Percentiles rank a stretch among this genome's conserved stretches.
Evolutionary conservation across 352 stramenopile genomes (phyloP).

Genomic region (Blastocystis sp.): DNA sequence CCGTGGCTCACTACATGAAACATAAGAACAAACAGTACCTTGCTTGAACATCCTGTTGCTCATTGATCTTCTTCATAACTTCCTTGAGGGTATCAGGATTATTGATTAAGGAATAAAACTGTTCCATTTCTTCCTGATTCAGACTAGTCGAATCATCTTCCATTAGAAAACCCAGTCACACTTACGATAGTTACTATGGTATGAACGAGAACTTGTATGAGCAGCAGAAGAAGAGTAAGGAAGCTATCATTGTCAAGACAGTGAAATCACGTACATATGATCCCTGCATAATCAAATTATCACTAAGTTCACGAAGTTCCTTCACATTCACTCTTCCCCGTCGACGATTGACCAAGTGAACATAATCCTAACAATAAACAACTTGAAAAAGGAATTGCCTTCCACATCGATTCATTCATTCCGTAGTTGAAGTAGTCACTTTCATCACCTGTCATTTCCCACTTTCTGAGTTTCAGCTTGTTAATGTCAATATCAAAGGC

Average conservation of each 20-base stretch:
- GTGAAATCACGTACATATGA: neutral
- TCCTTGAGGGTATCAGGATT: neutral
- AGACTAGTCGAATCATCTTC: neutral
- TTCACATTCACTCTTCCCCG: neutral
- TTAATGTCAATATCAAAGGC: conserved; percentile 58
- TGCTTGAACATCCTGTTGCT: neutral
- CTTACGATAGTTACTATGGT: neutral
- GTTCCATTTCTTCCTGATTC: neutral
- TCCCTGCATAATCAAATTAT: neutral
- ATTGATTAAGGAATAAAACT: neutral
- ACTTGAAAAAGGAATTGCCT: neutral
- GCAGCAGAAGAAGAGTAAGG: conserved; percentile 13
- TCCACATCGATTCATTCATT: conserved; percentile 55
- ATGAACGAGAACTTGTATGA: neutral
- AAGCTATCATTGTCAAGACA: neutral
- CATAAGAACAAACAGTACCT: neutral
- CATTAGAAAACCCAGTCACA: neutral
- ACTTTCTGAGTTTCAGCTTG: conserved; percentile 25
- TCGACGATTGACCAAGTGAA: neutral
- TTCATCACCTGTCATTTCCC: conserved; percentile 52
- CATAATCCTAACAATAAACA: conserved; percentile 9
- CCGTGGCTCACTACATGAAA: neutral
- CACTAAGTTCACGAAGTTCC: neutral
- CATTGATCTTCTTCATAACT: conserved; percentile 8
- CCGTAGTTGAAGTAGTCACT: conserved; percentile 58